Percentiles rank a stretch among this genome's conserved stretches.
Conservation (phyloP, 192 early-diverging fungal genomes). For the Umbelopsis isabellina region DNA sequence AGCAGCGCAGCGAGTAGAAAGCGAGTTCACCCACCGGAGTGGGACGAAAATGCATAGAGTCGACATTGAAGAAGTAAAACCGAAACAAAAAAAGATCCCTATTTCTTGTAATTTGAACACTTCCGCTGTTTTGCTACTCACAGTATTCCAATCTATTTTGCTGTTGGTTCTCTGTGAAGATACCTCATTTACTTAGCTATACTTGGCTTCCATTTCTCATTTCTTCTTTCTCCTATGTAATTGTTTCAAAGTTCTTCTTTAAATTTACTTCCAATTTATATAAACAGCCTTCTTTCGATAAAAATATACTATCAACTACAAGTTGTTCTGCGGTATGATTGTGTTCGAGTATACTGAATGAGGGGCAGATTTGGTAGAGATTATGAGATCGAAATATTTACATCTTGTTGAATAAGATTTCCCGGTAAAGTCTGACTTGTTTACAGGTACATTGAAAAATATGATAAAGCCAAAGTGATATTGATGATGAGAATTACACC, state of each 20-base stretch:
- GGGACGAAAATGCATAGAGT: slow-evolving; percentile 33
- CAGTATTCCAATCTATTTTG: neutral
- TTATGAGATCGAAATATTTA: too few species aligned
- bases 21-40: slow-evolving; percentile 36
- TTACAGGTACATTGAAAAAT: neutral
- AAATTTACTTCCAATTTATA: slow-evolving; percentile 15
- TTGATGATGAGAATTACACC: neutral
- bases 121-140: slow-evolving; percentile 8
- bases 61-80: slow-evolving; percentile 2
- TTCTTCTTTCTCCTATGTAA: slow-evolving; percentile 17
- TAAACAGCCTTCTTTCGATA: slow-evolving; percentile 4
- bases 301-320: too few species aligned
- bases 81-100: neutral
- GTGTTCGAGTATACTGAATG: too few species aligned
- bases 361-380: too few species aligned
- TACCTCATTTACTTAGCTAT: slow-evolving; percentile 13
- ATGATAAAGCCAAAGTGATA: neutral
- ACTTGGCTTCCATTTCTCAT: neutral
- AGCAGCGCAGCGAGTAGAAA: slow-evolving; percentile 33
- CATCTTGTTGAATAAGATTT: too few species aligned
- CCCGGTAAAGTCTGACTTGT: too few species aligned
- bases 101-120: slow-evolving; percentile 19
- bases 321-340: too few species aligned
- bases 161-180: slow-evolving; percentile 20
- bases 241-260: neutral